Evolutionary conservation across 768 basidiomycete species (phyloP), one percentile per base, ranked within the genome.

Genomic region (Rubroboletus pulcherrimus): DNA sequence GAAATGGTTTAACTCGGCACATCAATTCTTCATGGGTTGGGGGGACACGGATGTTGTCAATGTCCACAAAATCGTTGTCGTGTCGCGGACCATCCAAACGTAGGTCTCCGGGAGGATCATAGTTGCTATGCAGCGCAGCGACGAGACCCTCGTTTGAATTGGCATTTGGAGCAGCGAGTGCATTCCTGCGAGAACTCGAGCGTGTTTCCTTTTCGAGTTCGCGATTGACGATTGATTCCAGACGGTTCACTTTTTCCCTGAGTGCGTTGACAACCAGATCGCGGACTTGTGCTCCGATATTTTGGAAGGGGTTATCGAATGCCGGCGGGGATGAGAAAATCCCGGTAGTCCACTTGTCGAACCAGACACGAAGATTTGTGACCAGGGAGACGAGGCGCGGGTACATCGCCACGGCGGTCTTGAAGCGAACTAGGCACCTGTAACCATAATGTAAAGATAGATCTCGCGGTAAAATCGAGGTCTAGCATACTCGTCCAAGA

Each of bases 1-100:
- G 69, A 63, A 80, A 89, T 0, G 87, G 82, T 3, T 72, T 63
- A 11, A 71, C 24, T 0, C 65, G 69, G 19, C 72, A 81, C 42
- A 80, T 66, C 8, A 92, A 75, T 62, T 92, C 90, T 6, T 77
- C 68, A 41, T 87, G 78, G 0, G 90, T 91, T 0, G 90, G 90
- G 0, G 84, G 81, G 45, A 89, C 78, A n/a, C 81, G 74, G 42
- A 91, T 87, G 2, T 81, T 71, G 2, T 63, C 26, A 10, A 90
- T 84, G 37, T 83, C 76, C 26, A 69, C 64, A 43, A 69, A 74
- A 60, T 89, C 88, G 52, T 90, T 91, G 64, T 91, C 82, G 55
- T 91, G 88, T 1, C 89, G 78, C 0, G 78, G 75, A 0, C 85
- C 85, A 0, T 72, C 76, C 1, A 50, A 30, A 11, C 81, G 78